phyloP scores from a whole-genome alignment of 306 rosid genomes.

The Prunus armeniaca region DNA sequence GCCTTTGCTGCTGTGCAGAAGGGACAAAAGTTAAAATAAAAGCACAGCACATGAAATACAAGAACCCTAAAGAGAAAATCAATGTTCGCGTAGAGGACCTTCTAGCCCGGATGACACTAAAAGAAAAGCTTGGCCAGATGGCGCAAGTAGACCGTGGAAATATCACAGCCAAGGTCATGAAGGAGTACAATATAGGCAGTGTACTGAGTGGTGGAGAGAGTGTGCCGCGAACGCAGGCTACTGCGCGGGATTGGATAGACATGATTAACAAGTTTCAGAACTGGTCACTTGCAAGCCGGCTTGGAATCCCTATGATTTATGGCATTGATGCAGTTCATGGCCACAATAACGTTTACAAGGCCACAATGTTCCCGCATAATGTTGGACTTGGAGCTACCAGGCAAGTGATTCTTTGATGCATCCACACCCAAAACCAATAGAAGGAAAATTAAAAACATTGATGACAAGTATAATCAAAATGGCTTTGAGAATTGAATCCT shows the following conservation, averaged over 20 bases:
- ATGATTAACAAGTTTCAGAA: constrained; percentile 15
- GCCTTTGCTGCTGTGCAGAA: neutral
- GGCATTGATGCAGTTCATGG: constrained; percentile 33
- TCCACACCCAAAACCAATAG: too few relatives aligned
- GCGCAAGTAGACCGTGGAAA: neutral
- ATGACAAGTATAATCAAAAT: too few relatives aligned
- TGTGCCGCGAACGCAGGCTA: neutral
- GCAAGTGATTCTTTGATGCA: neutral
- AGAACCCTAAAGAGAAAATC: neutral
- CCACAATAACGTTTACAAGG: constrained; percentile 23
- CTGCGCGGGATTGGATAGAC: constrained; percentile 4
- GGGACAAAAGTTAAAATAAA: neutral
- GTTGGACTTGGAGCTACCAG: constrained; percentile 29
- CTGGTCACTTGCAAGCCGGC: constrained; percentile 16
- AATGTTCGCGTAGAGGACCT: neutral
- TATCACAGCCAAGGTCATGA: neutral
- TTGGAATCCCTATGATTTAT: constrained; percentile 26
- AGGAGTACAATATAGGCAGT: neutral
- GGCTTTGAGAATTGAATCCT: neutral
- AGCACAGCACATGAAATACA: neutral
- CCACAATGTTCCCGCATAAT: constrained; percentile 23
- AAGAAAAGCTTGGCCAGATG: neutral
- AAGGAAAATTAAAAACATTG: too few relatives aligned
- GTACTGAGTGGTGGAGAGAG: neutral
- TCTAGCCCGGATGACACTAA: neutral